phyloP scores from a whole-genome alignment of 2,329 filamentous ascomycete genomes.

The Talaromyces sp. region DNA sequence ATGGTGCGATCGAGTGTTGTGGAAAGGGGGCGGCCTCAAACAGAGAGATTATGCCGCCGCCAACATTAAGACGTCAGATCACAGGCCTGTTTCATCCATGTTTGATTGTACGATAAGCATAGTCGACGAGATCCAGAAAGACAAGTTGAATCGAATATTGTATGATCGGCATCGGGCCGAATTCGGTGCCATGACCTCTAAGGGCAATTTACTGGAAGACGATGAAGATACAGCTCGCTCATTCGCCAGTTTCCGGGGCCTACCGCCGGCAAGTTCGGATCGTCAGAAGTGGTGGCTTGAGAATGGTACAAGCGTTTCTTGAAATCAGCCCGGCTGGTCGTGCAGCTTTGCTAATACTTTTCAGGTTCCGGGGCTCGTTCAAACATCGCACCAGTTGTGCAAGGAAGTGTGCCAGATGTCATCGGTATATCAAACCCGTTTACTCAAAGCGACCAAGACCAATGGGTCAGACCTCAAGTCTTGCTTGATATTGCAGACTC shows the following conservation, averaged over 20 bases:
- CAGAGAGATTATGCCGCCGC: conserved; percentile 81
- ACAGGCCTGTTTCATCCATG: conserved; percentile 87
- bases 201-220: conserved; percentile 8
- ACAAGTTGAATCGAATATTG: conserved; percentile 67
- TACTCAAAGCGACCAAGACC: conserved; percentile 65
- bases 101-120: conserved; percentile 82
- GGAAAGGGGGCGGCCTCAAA: conserved; percentile 76
- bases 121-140: conserved; percentile 69
- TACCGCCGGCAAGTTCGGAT: conserved; percentile 61
- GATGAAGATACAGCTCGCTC: conserved; percentile 80
- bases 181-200: conserved; percentile 36
- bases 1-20: conserved; percentile 92
- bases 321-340: conserved; percentile 20
- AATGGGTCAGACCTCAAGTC: conserved; percentile 62
- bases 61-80: conserved; percentile 84
- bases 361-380: conserved; percentile 70
- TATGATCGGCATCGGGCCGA: conserved; percentile 66
- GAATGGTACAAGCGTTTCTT: conserved; percentile 46
- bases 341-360: conserved; percentile 16
- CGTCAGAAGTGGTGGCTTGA: conserved; percentile 64
- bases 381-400: conserved; percentile 62
- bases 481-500: conserved; percentile 7
- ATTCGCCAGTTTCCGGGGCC: conserved; percentile 74
- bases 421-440: conserved; percentile 79
- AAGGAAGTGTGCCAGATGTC: conserved; percentile 65